phyloP scores from a whole-genome alignment of 192 early-diverging fungal genomes.

The Phycomyces blakesleeanus region DNA sequence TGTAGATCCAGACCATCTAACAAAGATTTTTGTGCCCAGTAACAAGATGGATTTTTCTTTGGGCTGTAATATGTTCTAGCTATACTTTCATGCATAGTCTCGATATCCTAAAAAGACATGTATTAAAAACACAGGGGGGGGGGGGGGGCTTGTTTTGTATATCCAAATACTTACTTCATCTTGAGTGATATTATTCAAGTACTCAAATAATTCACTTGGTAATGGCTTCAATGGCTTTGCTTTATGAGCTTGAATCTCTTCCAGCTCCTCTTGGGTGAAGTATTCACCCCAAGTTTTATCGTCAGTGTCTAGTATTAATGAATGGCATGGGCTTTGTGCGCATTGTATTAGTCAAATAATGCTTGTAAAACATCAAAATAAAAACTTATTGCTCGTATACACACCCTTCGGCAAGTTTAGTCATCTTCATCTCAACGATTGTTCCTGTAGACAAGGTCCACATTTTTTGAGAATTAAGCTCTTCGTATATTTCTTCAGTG shows the following conservation, averaged over 20 bases:
- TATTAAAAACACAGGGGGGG: no score
- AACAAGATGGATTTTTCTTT: no score
- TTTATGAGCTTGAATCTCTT: not conserved
- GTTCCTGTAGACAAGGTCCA: not conserved
- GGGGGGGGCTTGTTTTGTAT: no score
- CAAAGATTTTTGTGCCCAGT: no score
- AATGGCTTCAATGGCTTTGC: no score
- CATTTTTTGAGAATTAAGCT: not conserved
- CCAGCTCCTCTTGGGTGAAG: not conserved
- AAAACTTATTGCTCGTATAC: not conserved
- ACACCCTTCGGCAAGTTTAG: not conserved
- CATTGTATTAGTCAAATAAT: not conserved
- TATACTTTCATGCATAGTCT: not conserved
- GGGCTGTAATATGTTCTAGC: no score
- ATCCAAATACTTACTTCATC: not conserved
- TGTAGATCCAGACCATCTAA: no score
- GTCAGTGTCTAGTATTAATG: not conserved
- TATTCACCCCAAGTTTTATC: not conserved
- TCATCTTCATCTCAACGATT: not conserved
- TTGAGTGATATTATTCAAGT: not conserved
- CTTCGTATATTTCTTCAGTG: no score
- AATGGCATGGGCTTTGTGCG: constrained; percentile 1
- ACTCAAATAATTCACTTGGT: no score
- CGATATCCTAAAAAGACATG: not conserved
- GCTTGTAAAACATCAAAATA: not conserved